phyloP scores from a whole-genome alignment of 768 basidiomycete species.

The Hygrophorus pudorinus region DNA sequence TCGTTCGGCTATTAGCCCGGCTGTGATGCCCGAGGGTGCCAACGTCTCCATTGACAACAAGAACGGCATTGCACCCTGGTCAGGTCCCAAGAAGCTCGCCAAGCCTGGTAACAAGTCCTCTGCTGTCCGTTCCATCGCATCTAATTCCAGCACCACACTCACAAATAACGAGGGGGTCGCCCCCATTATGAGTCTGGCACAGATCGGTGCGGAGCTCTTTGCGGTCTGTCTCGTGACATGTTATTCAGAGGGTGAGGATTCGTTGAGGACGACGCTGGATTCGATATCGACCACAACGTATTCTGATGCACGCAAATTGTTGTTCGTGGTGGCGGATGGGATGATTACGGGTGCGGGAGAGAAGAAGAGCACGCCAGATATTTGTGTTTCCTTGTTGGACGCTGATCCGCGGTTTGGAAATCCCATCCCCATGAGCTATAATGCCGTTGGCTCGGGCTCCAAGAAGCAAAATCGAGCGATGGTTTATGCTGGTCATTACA shows the following conservation, averaged over 20 bases:
- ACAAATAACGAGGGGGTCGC: conserved; percentile 37
- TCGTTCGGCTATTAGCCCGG: conserved; percentile 82
- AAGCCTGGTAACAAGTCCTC: conserved; percentile 36
- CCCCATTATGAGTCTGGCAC: conserved; percentile 73
- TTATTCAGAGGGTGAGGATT: conserved; percentile 95
- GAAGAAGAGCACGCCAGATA: conserved; percentile 92
- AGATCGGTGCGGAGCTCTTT: conserved; percentile 93
- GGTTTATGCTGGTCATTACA: conserved; percentile 99
- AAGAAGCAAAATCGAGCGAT: conserved; percentile 92
- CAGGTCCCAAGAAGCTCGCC: conserved; percentile 46
- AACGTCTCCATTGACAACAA: conserved; percentile 88
- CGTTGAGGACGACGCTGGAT: conserved; percentile 84
- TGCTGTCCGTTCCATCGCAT: conserved; percentile 34
- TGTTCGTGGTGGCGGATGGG: conserved; percentile 94
- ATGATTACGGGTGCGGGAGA: conserved; percentile 99
- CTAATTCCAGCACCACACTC: conserved; percentile 47
- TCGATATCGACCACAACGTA: conserved; percentile 87
- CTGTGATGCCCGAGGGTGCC: conserved; percentile 94
- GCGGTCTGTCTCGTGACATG: conserved; percentile 94
- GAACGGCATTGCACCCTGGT: conserved; percentile 93
- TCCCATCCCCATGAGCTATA: conserved; percentile 89
- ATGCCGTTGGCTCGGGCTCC: conserved; percentile 80
- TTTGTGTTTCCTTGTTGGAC: conserved; percentile 85
- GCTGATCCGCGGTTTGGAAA: conserved; percentile 94
- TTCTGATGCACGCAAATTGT: conserved; percentile 82